A percentile compares a stretch with the other conserved stretches of the same genome.
These are phyloP conservation scores for Phyllosticta paracitricarpa DNA, from an alignment of 2,329 filamentous ascomycete species.

Conservation along the genomic window DNA sequence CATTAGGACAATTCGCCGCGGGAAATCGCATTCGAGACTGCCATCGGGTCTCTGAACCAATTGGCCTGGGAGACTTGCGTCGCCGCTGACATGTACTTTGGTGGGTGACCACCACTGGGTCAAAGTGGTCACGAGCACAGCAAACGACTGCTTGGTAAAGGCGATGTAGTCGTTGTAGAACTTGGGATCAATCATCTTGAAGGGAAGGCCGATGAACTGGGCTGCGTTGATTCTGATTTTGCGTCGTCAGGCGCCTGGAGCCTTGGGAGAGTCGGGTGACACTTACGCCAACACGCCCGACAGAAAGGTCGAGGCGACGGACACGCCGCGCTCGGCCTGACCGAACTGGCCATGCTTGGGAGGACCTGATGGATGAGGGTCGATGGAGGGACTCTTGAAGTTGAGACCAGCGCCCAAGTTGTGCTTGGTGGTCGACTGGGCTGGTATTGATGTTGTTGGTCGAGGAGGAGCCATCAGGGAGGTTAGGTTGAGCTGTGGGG, in stretches of 20 bases:
- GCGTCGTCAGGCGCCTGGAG: neutral
- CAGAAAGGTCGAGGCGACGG: slow-evolving; percentile 40
- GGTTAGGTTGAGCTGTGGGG: neutral
- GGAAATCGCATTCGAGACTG: slow-evolving; percentile 66
- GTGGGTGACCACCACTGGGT: slow-evolving; percentile 86
- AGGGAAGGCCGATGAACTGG: slow-evolving; percentile 64
- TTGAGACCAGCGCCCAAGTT: slow-evolving; percentile 34
- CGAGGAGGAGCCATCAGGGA: neutral
- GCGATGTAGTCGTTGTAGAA: slow-evolving; percentile 82
- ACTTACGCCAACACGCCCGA: slow-evolving; percentile 39
- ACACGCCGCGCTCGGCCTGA: slow-evolving; percentile 41
- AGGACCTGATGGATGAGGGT: slow-evolving; percentile 33
- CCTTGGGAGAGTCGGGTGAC: neutral
- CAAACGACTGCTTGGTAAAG: slow-evolving; percentile 76
- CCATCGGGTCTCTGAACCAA: slow-evolving; percentile 61
- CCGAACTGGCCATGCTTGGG: slow-evolving; percentile 37
- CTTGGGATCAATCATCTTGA: slow-evolving; percentile 67
- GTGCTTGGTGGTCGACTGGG: slow-evolving; percentile 20
- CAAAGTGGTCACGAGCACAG: slow-evolving; percentile 65
- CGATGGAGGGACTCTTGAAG: slow-evolving; percentile 32
- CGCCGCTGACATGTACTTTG: slow-evolving; percentile 70
- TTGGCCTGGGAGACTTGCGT: slow-evolving; percentile 68
- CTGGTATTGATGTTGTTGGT: slow-evolving; percentile 8
- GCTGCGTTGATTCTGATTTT: slow-evolving; percentile 46
- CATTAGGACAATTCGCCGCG: slow-evolving; percentile 71